phyloP scores from a whole-genome alignment of 1,139 yeast genomes.

The Pichia sp. region DNA sequence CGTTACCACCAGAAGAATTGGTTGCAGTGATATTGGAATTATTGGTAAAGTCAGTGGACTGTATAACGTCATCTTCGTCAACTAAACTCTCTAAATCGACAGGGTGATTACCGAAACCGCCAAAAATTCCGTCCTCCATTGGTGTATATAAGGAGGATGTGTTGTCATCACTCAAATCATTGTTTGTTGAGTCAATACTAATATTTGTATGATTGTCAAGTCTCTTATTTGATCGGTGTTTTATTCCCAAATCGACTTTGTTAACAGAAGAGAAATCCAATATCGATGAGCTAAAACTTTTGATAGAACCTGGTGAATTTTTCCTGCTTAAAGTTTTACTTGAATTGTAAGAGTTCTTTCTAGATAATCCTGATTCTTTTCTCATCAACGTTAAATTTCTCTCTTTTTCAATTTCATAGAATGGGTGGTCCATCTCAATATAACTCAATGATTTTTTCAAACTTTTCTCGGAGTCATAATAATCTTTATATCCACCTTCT shows the following conservation, averaged over 20 bases:
- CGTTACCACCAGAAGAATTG: background rate
- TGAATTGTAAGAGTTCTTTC: constrained; percentile 8
- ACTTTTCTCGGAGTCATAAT: constrained; percentile 37
- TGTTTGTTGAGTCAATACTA: background rate
- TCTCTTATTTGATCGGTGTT: constrained; percentile 7
- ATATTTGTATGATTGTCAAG: background rate
- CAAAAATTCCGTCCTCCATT: constrained; percentile 9
- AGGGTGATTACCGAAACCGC: constrained; percentile 14
- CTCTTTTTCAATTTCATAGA: constrained; percentile 60
- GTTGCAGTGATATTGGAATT: too few relatives aligned
- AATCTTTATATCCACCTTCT: constrained; percentile 85
- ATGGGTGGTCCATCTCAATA: constrained; percentile 78
- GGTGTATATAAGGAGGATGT: constrained; percentile 2
- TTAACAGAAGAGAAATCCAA: constrained; percentile 10
- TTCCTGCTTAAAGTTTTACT: constrained; percentile 9
- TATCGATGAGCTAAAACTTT: background rate
- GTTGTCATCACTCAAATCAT: background rate
- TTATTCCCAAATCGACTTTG: constrained; percentile 6
- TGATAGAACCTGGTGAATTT: constrained; percentile 10
- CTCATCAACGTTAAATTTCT: constrained; percentile 64
- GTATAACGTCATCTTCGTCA: constrained; percentile 8
- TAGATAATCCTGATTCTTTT: constrained; percentile 29
- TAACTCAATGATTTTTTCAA: constrained; percentile 55
- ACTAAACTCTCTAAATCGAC: constrained; percentile 19
- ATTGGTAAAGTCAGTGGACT: background rate